Base-by-base conservation (phyloP, 345 rosid species). In the Boechera retrofracta region DNA sequence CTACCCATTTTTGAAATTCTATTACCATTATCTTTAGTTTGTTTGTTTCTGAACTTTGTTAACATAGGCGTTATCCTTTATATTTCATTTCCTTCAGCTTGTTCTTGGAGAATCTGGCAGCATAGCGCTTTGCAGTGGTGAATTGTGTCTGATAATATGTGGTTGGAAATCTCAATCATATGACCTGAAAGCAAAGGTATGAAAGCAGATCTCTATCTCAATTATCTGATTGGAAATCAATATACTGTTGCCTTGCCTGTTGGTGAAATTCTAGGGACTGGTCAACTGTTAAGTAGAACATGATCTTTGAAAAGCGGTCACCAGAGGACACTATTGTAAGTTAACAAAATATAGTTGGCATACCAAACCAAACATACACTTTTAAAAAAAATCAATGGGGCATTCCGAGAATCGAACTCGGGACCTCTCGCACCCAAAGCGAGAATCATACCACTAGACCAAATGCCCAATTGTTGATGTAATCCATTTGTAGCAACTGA, bases 401-500 rank as follows among this genome's bases (percentile, higher is more conserved):
- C 68, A 76, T 76, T 68, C 74, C 69, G 63, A 76, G 69, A 76
- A 76, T 76, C 62, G 73, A 75, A 75, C 73, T 67, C 79, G 73
- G 73, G 79, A 75, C 67, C 79, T 75, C 73, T 75, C 73, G 44
- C 79, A 67, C 73, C 79, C 73, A 75, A 75, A 75, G 79, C 79
- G 79, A 75, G 79, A 75, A 75, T 75, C 73, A 75, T 75, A 75
- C 73, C 78, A 75, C 79, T 75, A 75, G 66, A 74, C 78, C 57
- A 74, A 74, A 65, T 55, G 72, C 78, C 77, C 71, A 12, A 24
- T 9, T 53, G 28, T 57, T 31, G 5, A 29, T 28, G 59, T 54
- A 28, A 24, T 54, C 11, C 67, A 58, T 59, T 71, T 52, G 59
- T 60, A 71, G 51, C 11, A 48, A 24, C 52, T 49, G 51, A 26